These are phyloP conservation scores for Dictyostelium brefeldianum DNA, from an alignment of 78 protist species.

Conservation along the genomic window DNA sequence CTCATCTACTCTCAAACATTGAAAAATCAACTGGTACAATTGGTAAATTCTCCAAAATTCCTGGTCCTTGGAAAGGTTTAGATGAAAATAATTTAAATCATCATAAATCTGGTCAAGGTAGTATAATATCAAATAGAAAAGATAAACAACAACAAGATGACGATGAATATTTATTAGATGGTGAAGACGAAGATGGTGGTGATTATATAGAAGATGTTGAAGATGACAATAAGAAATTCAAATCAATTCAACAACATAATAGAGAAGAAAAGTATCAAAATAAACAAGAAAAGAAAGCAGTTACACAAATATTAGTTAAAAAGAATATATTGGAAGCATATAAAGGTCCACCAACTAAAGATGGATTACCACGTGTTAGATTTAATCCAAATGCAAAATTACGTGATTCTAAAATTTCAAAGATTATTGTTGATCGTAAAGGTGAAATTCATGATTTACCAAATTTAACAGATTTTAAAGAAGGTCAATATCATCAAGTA, in stretches of 20 bases:
- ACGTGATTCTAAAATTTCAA: conserved; percentile 13
- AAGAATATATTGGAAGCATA: conserved; percentile 28
- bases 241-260: not conserved
- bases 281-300: conserved; percentile 47
- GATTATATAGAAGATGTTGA: not conserved
- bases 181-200: not conserved
- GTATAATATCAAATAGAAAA: not conserved
- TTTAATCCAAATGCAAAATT: conserved; percentile 75
- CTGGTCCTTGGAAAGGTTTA: conserved; percentile 64
- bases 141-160: not conserved
- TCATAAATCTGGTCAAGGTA: not conserved
- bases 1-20: conserved; percentile 17
- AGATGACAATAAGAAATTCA: not conserved
- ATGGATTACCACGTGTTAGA: conserved; percentile 68
- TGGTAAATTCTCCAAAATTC: conserved; percentile 19
- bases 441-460: conserved; percentile 69
- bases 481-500: conserved; percentile 66
- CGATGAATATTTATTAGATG: not conserved
- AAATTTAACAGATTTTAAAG: conserved; percentile 52
- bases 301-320: conserved; percentile 27
- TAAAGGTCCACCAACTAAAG: conserved; percentile 30
- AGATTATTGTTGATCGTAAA: conserved; percentile 53
- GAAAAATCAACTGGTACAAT: not conserved
- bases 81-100: not conserved
- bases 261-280: not conserved